These are phyloP conservation scores for Fomitopsis serialis DNA, from an alignment of 768 basidiomycete genomes.

Conservation along the genomic window DNA sequence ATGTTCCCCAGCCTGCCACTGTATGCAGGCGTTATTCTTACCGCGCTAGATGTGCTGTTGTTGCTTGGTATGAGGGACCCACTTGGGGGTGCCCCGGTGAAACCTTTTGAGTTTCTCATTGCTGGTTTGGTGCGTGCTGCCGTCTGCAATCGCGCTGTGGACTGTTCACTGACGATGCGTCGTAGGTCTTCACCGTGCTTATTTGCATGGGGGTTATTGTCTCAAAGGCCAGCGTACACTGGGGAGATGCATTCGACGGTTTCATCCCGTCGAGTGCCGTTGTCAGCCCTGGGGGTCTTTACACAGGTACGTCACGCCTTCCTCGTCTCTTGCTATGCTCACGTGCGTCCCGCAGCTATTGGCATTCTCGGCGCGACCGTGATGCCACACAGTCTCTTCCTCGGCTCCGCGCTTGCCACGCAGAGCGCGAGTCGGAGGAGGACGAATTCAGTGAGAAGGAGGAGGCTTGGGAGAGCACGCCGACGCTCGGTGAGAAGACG, in stretches of 20 bases:
- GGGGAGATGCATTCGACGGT: conserved; percentile 70
- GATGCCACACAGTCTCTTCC: conserved; percentile 91
- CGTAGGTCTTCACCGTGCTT: conserved; percentile 46
- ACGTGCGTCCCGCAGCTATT: conserved; percentile 37
- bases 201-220: conserved; percentile 77
- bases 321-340: conserved; percentile 8
- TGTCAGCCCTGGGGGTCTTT: conserved; percentile 51
- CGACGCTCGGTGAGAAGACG: neutral
- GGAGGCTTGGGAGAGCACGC: too few relatives aligned
- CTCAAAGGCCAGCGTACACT: conserved; percentile 61
- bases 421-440: conserved; percentile 50
- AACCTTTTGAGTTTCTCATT: conserved; percentile 62
- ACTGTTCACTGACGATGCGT: neutral
- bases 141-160: neutral
- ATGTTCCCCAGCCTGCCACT: conserved; percentile 45
- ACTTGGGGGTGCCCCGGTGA: conserved; percentile 49
- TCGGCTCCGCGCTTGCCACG: conserved; percentile 82
- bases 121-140: conserved; percentile 44
- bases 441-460: too few relatives aligned
- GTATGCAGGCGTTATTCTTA: conserved; percentile 43
- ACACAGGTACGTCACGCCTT: conserved; percentile 49
- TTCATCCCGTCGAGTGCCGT: conserved; percentile 68
- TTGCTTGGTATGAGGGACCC: conserved; percentile 70
- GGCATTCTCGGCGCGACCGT: conserved; percentile 81
- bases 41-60: conserved; percentile 42